Conservation (phyloP, 2,329 filamentous ascomycete genomes). For the Aspergillus brasiliensis region DNA sequence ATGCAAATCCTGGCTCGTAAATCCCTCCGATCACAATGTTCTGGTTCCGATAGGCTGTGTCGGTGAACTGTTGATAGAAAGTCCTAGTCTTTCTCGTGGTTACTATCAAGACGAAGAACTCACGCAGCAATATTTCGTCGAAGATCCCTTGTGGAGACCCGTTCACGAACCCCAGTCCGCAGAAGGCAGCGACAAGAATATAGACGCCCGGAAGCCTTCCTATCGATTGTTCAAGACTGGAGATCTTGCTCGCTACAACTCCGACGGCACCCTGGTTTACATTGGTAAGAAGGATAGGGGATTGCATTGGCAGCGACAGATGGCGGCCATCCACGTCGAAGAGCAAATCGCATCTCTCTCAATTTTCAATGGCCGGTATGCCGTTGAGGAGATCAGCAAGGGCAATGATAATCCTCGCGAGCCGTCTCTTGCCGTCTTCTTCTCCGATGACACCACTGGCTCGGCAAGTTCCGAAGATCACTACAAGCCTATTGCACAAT, state of each 20-base stretch:
- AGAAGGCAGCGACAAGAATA: constrained; percentile 24
- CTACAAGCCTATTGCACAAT: constrained; percentile 12
- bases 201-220: not conserved
- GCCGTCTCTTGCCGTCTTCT: constrained; percentile 24
- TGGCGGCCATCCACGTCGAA: constrained; percentile 15
- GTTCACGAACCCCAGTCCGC: not conserved
- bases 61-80: constrained; percentile 29
- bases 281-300: constrained; percentile 33
- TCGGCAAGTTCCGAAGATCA: not conserved
- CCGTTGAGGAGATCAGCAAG: constrained; percentile 21
- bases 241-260: constrained; percentile 41
- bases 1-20: constrained; percentile 38
- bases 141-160: constrained; percentile 33
- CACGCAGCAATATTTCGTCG: constrained; percentile 56
- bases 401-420: not conserved
- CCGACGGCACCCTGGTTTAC: constrained; percentile 37
- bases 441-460: constrained; percentile 13
- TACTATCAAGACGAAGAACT: constrained; percentile 59
- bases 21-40: constrained; percentile 27
- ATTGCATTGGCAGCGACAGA: not conserved
- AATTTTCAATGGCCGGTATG: constrained; percentile 19
- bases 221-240: constrained; percentile 40
- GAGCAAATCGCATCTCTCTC: constrained; percentile 16
- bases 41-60: constrained; percentile 40
- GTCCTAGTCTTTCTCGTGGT: constrained; percentile 57